A percentile compares a stretch with the other conserved stretches of the same genome.
These are phyloP conservation scores for Lathyrus tuberosus DNA, from an alignment of 306 rosid species.

Conservation along the genomic window DNA sequence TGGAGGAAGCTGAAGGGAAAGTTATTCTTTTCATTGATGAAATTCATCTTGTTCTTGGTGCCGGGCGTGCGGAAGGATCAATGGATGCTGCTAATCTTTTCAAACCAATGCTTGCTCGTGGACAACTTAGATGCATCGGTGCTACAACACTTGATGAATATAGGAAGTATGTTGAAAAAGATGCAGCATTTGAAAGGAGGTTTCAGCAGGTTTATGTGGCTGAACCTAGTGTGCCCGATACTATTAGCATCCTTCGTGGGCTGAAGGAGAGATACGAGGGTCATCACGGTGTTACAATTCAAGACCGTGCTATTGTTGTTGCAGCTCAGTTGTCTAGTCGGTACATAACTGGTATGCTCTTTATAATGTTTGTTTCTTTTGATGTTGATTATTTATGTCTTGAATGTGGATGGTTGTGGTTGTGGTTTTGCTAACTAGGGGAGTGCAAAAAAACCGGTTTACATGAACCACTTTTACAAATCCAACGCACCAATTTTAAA, in stretches of 20 bases:
- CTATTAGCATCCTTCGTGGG: conserved; percentile 88
- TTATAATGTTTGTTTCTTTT: background rate
- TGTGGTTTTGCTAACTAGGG: background rate
- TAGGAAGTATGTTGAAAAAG: conserved; percentile 90
- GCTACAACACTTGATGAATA: conserved; percentile 94
- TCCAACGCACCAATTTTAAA: no score
- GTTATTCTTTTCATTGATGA: conserved; percentile 90
- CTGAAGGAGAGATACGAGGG: conserved; percentile 86
- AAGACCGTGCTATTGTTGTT: conserved; percentile 76
- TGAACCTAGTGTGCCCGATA: conserved; percentile 81
- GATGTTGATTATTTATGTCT: background rate
- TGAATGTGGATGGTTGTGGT: background rate
- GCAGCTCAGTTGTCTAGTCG: conserved; percentile 92
- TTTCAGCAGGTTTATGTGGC: conserved; percentile 94
- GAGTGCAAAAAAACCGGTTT: no score
- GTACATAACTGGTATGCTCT: conserved; percentile 74
- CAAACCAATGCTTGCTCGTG: conserved; percentile 98
- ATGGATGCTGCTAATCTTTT: conserved; percentile 96
- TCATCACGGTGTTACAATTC: conserved; percentile 90
- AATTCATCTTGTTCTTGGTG: conserved; percentile 91
- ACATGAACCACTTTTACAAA: no score
- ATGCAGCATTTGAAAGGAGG: conserved; percentile 95
- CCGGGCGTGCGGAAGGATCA: conserved; percentile 87
- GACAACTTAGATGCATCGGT: conserved; percentile 90
- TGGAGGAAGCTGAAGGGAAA: conserved; percentile 87